phyloP scores from a whole-genome alignment of 257 asterid genomes.

The Fraxinus anomala region DNA sequence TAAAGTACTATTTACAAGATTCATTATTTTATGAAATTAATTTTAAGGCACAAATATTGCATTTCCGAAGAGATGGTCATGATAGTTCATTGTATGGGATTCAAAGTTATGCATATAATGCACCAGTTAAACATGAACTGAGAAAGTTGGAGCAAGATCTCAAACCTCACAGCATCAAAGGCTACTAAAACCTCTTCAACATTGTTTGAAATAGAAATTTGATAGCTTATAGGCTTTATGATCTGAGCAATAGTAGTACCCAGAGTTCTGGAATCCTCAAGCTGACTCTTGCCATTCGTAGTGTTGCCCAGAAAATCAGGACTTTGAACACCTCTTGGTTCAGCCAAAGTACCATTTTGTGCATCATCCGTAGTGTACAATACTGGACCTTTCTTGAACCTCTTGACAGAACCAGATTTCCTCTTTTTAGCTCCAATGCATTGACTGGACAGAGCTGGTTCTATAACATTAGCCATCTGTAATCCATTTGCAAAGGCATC shows the following conservation, averaged over 20 bases:
- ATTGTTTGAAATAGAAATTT: conserved; percentile 49
- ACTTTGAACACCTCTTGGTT: conserved; percentile 40
- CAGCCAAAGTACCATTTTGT: conserved; percentile 36
- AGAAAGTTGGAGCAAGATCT: conserved; percentile 28
- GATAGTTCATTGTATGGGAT: conserved; percentile 5
- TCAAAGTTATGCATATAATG: background rate
- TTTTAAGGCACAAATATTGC: background rate
- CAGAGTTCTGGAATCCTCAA: conserved; percentile 45
- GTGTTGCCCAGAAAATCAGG: conserved; percentile 33
- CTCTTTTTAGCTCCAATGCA: conserved; percentile 77
- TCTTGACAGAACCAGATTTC: conserved; percentile 87
- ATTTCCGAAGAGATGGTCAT: background rate
- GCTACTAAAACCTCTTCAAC: conserved; percentile 64
- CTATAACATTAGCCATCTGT: conserved; percentile 41
- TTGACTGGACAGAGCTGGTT: conserved; percentile 49
- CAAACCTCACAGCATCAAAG: conserved; percentile 84
- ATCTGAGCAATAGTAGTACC: conserved; percentile 58
- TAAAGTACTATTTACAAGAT: conserved; percentile 3
- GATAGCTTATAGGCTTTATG: conserved; percentile 72
- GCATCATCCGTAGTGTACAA: conserved; percentile 37
- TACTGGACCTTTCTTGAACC: conserved; percentile 66
- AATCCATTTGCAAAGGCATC: conserved; percentile 40
- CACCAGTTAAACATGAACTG: conserved; percentile 18
- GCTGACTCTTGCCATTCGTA: conserved; percentile 37
- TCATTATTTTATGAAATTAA: too few species aligned